Evolutionary conservation across 306 rosid genomes (phyloP).

Genomic region (Cercis canadensis): DNA sequence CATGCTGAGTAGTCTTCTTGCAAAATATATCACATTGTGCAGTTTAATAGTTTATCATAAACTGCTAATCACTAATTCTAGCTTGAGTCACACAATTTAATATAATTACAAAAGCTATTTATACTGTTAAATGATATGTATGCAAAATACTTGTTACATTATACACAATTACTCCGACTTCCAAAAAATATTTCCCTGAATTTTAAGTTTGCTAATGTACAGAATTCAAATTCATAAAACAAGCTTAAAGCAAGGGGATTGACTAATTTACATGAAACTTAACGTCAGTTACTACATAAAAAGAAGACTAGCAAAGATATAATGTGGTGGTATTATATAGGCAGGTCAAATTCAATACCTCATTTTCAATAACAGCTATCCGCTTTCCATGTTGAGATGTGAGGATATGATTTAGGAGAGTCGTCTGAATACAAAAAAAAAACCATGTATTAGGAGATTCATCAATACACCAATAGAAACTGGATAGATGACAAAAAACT

Average conservation of each 20-base stretch:
- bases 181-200: neutral
- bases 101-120: too few relatives aligned
- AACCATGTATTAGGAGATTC: neutral
- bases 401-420: conserved; percentile 88
- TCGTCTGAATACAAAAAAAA: conserved; percentile 58
- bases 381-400: conserved; percentile 89
- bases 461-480: too few relatives aligned
- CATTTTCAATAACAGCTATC: conserved; percentile 93
- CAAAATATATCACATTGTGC: too few relatives aligned
- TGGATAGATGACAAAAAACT: neutral
- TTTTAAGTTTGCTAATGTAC: too few relatives aligned
- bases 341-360: conserved; percentile 51
- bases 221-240: too few relatives aligned
- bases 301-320: neutral
- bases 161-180: conserved; percentile 3
- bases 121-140: too few relatives aligned
- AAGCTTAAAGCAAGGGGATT: neutral
- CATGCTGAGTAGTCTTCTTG: conserved; percentile 13
- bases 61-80: too few relatives aligned
- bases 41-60: too few relatives aligned
- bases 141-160: neutral
- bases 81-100: too few relatives aligned
- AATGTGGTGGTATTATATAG: neutral
- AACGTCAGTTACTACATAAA: neutral
- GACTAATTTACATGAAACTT: conserved; percentile 13